phyloP scores from a whole-genome alignment of 495 filamentous ascomycete genomes.

The Xylaria palmicola region DNA sequence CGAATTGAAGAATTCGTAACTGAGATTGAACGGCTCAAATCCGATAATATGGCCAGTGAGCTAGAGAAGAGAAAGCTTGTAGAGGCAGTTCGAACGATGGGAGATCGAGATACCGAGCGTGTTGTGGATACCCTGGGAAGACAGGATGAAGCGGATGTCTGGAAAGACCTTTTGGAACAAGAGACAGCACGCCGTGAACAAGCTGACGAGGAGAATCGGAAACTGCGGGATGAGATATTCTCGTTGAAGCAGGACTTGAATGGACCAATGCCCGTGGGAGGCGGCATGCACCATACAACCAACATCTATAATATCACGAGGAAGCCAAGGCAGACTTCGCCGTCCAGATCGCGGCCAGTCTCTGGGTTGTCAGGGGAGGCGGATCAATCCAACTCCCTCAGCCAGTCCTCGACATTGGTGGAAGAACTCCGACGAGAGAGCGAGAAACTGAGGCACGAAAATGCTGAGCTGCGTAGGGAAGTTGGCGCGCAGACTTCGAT shows the following conservation, averaged over 20 bases:
- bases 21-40: conserved; percentile 76
- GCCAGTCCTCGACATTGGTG: conserved; percentile 66
- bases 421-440: conserved; percentile 60
- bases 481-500: conserved; percentile 96
- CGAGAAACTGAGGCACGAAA: conserved; percentile 83
- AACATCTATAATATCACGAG: conserved; percentile 64
- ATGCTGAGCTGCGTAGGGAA: conserved; percentile 86
- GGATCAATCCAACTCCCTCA: conserved; percentile 54
- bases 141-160: conserved; percentile 87
- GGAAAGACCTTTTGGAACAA: conserved; percentile 92
- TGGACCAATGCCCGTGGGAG: conserved; percentile 26
- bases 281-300: conserved; percentile 52
- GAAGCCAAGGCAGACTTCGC: conserved; percentile 55
- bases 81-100: conserved; percentile 72
- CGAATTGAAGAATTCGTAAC: conserved; percentile 76
- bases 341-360: conserved; percentile 61
- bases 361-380: conserved; percentile 59
- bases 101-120: conserved; percentile 57
- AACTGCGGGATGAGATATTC: conserved; percentile 80
- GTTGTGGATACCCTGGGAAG: conserved; percentile 65
- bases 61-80: conserved; percentile 78
- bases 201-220: conserved; percentile 81
- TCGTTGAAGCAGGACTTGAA: conserved; percentile 65
- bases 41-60: conserved; percentile 72
- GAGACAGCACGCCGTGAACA: conserved; percentile 89